Evolutionary conservation across 2,329 filamentous ascomycete species (phyloP), one percentile per base, ranked within the genome.

Genomic region (Neonectria neomacrospora): DNA sequence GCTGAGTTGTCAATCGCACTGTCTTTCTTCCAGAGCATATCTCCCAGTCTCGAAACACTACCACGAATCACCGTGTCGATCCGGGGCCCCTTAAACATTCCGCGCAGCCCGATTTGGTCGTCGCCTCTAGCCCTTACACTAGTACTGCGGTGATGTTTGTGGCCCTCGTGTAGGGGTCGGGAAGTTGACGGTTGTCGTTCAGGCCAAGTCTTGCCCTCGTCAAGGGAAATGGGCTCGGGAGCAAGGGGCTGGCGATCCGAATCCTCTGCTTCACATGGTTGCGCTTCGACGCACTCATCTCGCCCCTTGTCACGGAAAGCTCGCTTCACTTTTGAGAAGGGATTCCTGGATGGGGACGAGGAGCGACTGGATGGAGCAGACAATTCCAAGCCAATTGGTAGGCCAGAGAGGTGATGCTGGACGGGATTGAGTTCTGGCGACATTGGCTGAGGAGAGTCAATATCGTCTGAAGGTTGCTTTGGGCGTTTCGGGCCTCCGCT

Each of bases 61-160:
- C 82, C 86, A 26, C 85, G 84, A 47, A 96, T 86, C 30, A 93
- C 85, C 30, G 88, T 91, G 64, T 93, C 91, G 66, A 95, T 88
- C 58, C 91, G 85, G 53, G 88, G 87, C 3, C 89, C 90, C 78
- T 93, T 95, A 78, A 97, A 91, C 51, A 97, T 90, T 7, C 90
- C 88, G 44, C 90, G 87, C 16, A 79, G 53, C 14, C 78, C 74
- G 44, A 73, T 61, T 41, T 71, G 70, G 12, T 80, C 77, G 16
- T 80, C 78, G 1, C 65, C 37, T 23, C 74, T 80, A 18, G 80
- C 75, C 22, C 79, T 81, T n/a, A 84, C 68, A 71, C 85, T 89
- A 20, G 81, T 77, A 47, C 81, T 84, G 64, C 80, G 79, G 63
- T 82, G 81, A 48, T 80, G 80, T 66, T 80, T 88, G 72, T 79